phyloP scores from a whole-genome alignment of 345 rosid genomes.

The Isatis tinctoria region DNA sequence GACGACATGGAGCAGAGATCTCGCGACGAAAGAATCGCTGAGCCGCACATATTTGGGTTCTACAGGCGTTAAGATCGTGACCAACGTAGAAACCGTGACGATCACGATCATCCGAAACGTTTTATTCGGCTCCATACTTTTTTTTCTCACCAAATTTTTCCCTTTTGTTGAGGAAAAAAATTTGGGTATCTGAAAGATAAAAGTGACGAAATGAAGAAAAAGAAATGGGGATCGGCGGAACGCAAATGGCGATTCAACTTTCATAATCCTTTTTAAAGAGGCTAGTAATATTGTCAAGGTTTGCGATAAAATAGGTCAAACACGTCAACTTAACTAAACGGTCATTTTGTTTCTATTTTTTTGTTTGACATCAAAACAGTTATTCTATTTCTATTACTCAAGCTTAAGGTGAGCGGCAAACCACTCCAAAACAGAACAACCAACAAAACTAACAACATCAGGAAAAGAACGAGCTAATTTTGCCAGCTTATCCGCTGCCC shows the following conservation, averaged over 20 bases:
- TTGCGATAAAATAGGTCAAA: conserved; percentile 23
- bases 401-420: no score
- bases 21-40: neutral
- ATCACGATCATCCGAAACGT: conserved; percentile 6
- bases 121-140: conserved; percentile 4
- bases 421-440: no score
- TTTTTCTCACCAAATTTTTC: neutral
- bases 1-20: conserved; percentile 2
- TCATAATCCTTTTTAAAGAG: neutral
- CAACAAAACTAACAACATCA: no score
- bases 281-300: conserved; percentile 7
- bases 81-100: conserved; percentile 24
- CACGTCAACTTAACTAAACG: neutral
- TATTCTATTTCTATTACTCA: no score
- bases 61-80: conserved; percentile 17
- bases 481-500: no score
- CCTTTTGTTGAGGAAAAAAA: neutral
- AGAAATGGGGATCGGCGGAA: conserved; percentile 9
- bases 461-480: no score
- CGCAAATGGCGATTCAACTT: conserved; percentile 21
- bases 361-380: no score
- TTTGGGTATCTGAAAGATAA: neutral
- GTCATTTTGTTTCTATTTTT: no score
- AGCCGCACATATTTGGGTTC: conserved; percentile 10
- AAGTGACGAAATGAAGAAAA: neutral